Evolutionary conservation across 345 rosid species (phyloP).

Genomic region (Camelina hispida): DNA sequence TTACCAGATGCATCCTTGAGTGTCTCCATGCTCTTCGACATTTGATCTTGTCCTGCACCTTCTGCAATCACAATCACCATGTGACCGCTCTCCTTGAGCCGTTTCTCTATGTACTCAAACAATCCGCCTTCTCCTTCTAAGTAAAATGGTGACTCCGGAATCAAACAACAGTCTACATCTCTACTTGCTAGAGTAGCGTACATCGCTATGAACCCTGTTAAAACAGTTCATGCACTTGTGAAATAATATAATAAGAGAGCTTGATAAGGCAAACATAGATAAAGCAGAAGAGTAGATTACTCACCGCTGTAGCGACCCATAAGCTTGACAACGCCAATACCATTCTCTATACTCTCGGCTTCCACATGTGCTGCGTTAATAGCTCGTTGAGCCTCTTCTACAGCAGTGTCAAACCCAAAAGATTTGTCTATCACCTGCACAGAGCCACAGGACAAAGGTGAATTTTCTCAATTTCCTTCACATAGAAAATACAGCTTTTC

Average conservation of each 20-base stretch:
- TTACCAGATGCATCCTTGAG: slow-evolving; percentile 80
- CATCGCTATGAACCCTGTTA: slow-evolving; percentile 84
- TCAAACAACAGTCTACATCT: slow-evolving; percentile 89
- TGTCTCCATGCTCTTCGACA: slow-evolving; percentile 56
- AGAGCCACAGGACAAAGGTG: background rate
- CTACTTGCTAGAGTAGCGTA: slow-evolving; percentile 87
- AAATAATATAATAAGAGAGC: slow-evolving; percentile 11
- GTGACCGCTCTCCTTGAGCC: slow-evolving; percentile 78
- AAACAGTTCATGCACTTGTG: background rate
- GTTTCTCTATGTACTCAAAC: slow-evolving; percentile 63
- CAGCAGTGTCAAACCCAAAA: slow-evolving; percentile 85
- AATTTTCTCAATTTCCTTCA: background rate
- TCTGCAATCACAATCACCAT: slow-evolving; percentile 85
- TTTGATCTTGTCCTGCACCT: slow-evolving; percentile 81
- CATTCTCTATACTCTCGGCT: slow-evolving; percentile 69
- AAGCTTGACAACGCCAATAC: slow-evolving; percentile 76
- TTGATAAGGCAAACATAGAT: slow-evolving; percentile 5
- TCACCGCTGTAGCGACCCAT: slow-evolving; percentile 84
- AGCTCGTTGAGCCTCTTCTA: slow-evolving; percentile 88
- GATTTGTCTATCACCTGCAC: slow-evolving; percentile 73
- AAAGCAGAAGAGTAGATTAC: slow-evolving; percentile 25
- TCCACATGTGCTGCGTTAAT: slow-evolving; percentile 87
- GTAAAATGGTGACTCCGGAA: slow-evolving; percentile 85
- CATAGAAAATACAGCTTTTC: background rate
- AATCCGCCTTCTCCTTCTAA: slow-evolving; percentile 82